A percentile compares a stretch with the other conserved stretches of the same genome.
Evolutionary conservation across 2,329 filamentous ascomycete species (phyloP).

Genomic region (Ceratocystis papillata): DNA sequence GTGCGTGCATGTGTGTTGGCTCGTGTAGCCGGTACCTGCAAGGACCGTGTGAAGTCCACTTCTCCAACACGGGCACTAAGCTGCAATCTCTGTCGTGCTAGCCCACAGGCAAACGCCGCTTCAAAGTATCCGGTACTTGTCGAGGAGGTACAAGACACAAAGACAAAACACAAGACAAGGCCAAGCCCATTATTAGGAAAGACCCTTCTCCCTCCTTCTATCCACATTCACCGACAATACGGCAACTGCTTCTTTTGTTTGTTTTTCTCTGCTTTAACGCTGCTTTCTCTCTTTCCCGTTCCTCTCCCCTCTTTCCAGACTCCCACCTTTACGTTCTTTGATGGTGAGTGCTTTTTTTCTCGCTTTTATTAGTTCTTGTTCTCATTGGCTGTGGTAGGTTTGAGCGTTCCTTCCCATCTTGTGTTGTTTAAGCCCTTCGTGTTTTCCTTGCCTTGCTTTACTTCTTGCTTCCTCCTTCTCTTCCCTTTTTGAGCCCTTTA

Average conservation of each 20-base stretch:
- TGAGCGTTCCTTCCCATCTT: conserved; percentile 1
- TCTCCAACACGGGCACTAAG: conserved; percentile 13
- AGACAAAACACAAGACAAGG: background rate
- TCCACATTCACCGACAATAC: background rate
- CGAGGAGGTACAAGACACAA: background rate
- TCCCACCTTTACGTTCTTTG: background rate
- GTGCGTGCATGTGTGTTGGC: conserved; percentile 9
- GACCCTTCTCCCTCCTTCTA: background rate
- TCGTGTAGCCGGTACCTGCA: conserved; percentile 11
- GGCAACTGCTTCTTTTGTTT: background rate
- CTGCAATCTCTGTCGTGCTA: conserved; percentile 4
- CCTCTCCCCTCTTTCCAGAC: background rate
- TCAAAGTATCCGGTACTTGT: conserved; percentile 6
- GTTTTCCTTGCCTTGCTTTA: background rate
- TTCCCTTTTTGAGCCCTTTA: background rate
- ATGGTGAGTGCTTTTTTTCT: background rate
- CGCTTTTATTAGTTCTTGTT: background rate
- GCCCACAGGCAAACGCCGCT: conserved; percentile 1
- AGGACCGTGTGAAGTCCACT: conserved; percentile 9
- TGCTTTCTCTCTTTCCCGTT: background rate
- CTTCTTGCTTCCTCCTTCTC: background rate
- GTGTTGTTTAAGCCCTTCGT: background rate
- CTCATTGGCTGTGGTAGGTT: background rate
- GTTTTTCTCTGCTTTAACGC: background rate
- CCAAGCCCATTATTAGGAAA: background rate